Base-by-base conservation (phyloP, 176 grass and related monocot species). In the Cenchrus fungigraminus region DNA sequence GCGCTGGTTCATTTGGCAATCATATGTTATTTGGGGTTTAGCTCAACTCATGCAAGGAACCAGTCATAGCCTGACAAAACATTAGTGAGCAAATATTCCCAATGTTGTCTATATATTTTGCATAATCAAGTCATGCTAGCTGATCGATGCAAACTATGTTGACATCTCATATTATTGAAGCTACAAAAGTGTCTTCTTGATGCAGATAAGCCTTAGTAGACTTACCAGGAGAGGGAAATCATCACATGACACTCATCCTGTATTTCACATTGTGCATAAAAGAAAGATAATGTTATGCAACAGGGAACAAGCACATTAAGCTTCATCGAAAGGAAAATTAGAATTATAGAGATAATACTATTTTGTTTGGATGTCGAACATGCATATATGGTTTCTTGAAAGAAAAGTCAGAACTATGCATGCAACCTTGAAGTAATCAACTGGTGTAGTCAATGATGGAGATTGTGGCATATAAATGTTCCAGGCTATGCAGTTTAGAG, bases 41-140 rank as follows among this genome's bases (percentile, higher is more conserved):
- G 13, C 12, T 60, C 61, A 76, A 59, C 79, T 76, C 51, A 76
- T 76, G 28, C 86, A 82, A 87, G 22, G 62, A 82, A 82, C 43
- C 45, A 63, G 28, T 87, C 19, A 31, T 87, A 82, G 32, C 47
- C 79, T 82, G 63, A 61, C 52, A 82, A 50, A 80, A 74, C 16
- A 75, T 75, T 87, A 87, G 78, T 76, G 85, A 87, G 78, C 61
- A 84, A 74, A 75, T 76, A 82, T 68, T 82, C 37, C 85, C 8
- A 17, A 76, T 61, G 76, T 75, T 82, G 13, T 76, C 29, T 53
- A 77, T 68, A 70, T 71, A 45, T 77, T 77, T 87, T 50, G 3
- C 56, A 6, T 40, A 31, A 14, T 74, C 4, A 74, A 64, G 31
- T 69, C 54, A 76, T 43, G 61, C 43, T 82, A 68, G 8, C 22